phyloP scores from a whole-genome alignment of 495 filamentous ascomycete genomes.

The Neurospora pannonica region DNA sequence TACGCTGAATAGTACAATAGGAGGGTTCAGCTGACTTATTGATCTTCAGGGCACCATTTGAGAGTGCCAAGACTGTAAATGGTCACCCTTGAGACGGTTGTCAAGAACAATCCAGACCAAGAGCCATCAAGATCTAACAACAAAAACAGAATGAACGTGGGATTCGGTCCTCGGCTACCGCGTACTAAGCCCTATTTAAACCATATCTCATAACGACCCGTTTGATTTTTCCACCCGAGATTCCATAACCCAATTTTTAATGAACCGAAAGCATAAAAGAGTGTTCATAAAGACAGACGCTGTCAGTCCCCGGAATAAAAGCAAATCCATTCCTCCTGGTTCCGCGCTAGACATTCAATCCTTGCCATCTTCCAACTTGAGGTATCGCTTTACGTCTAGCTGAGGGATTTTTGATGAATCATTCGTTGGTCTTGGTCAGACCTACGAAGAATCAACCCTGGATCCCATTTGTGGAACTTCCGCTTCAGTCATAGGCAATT shows the following conservation, averaged over 20 bases:
- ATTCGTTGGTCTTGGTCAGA: not conserved
- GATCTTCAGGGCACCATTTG: not conserved
- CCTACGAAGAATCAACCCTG: not conserved
- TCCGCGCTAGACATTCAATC: not conserved
- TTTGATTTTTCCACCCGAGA: not conserved
- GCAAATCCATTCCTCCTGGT: not conserved
- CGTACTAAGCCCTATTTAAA: not conserved
- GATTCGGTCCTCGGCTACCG: not conserved
- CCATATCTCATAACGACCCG: not conserved
- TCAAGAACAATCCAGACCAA: conserved; percentile 1
- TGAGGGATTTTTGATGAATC: not conserved
- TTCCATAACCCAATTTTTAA: not conserved
- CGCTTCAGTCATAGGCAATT: not conserved
- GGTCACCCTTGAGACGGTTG: not conserved
- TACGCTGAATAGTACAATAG: not conserved
- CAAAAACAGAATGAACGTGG: not conserved
- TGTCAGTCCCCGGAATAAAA: not conserved
- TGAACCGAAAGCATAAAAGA: not conserved
- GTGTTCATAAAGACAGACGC: not conserved
- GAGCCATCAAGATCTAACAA: not conserved
- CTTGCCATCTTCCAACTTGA: not conserved
- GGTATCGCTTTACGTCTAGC: not conserved
- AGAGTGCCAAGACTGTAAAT: not conserved
- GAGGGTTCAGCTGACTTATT: not conserved
- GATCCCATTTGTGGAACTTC: not conserved